Base-by-base conservation (phyloP, 352 stramenopile genomes). In the Thalassiosira delicatula region DNA sequence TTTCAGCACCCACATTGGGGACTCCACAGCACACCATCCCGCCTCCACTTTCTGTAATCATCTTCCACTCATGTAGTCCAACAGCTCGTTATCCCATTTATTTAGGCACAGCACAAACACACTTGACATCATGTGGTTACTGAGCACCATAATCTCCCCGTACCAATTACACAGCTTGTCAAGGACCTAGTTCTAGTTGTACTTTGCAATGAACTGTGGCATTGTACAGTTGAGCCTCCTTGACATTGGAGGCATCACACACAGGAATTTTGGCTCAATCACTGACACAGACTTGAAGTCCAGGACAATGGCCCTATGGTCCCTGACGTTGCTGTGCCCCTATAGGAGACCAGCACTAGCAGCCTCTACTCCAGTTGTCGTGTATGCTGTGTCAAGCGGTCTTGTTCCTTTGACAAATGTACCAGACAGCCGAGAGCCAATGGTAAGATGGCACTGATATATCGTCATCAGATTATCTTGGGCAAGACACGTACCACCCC, bases 251-350 rank as follows among this genome's bases (percentile, higher is more conserved):
- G 21, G 33, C 1, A 70, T 21, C 1, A 70, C 32, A 3, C 30
- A 42, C 0, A 40, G 61, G 23, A 70, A 40, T 3, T 42, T 25
- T 27, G 17, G 23, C n/a, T 25, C 61, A 27, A 70, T 29, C 2
- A 70, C 37, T 8, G 37, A 70, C 0, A 40, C n/a, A 0, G 37
- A 25, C 0, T 21, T 42, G 37, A 70, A 70, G 17, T 70, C 37
- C 2, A 70, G 19, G 1, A 70, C 57, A 19, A 70, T 57, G 23
- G 37, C 30, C 21, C 21, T 1, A 25, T 70, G 61, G 30, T 70
- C 37, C 1, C 61, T 40, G 11, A 70, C 61, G 5, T 40, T 25
- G 12, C n/a, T 9, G 14, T 59, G 33, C 7, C 42, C 30, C 9
- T 19, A 11, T 3, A 70, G 37, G 1, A 70, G 33, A 0, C 37